Evolutionary conservation across 192 early-diverging fungal species (phyloP).

Genomic region (Gamsiella multidivaricata): DNA sequence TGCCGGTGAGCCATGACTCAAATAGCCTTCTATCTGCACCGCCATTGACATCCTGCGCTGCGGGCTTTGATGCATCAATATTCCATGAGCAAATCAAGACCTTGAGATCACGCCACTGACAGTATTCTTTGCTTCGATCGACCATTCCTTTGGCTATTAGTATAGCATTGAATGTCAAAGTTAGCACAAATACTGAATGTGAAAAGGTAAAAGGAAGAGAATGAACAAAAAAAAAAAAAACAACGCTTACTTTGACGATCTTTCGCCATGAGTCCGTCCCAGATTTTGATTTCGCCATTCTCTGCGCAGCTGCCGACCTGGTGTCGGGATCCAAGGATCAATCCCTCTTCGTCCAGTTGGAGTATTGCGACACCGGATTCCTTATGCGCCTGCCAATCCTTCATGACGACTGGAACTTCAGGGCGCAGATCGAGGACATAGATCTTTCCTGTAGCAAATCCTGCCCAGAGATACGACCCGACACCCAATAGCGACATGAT

Average conservation of each 20-base stretch:
- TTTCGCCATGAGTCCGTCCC: slow-evolving; percentile 80
- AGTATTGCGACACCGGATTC: slow-evolving; percentile 60
- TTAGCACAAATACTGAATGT: background rate
- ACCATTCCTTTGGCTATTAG: slow-evolving; percentile 68
- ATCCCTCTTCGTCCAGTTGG: slow-evolving; percentile 66
- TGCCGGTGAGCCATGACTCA: slow-evolving; percentile 60
- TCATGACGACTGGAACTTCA: slow-evolving; percentile 66
- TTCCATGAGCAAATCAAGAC: slow-evolving; percentile 94
- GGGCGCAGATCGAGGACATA: slow-evolving; percentile 73
- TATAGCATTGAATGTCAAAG: no score
- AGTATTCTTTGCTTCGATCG: slow-evolving; percentile 69
- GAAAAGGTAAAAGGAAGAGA: background rate
- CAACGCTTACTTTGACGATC: slow-evolving; percentile 71
- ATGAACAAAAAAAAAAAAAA: background rate
- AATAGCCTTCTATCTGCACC: slow-evolving; percentile 58
- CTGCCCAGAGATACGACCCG: slow-evolving; percentile 79
- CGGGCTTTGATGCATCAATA: slow-evolving; percentile 90
- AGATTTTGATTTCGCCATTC: slow-evolving; percentile 74
- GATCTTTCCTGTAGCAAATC: slow-evolving; percentile 82
- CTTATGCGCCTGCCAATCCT: slow-evolving; percentile 76
- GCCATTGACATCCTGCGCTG: slow-evolving; percentile 70
- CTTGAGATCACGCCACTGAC: slow-evolving; percentile 70
- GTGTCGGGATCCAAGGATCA: slow-evolving; percentile 58
- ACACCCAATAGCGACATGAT: slow-evolving; percentile 73
- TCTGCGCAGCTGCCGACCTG: slow-evolving; percentile 72